These are phyloP conservation scores for Aristolochia contorta DNA, from an alignment of 164 flowering plant genomes.

Conservation along the genomic window DNA sequence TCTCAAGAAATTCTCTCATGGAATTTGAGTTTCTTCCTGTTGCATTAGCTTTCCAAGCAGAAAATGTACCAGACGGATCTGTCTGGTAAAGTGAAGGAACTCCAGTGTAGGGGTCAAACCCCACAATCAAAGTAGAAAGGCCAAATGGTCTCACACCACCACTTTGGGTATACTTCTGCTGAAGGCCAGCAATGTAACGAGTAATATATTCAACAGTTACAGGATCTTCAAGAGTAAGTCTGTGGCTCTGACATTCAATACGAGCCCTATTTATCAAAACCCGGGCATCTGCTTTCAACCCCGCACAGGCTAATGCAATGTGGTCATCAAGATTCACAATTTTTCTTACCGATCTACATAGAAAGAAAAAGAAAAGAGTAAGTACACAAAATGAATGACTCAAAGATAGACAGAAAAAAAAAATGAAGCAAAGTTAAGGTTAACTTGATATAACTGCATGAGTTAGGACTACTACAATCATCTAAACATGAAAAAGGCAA, in stretches of 20 bases:
- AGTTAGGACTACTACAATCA: too few species aligned
- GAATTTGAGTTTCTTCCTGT: constrained; percentile 97
- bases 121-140: constrained; percentile 86
- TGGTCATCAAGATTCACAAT: constrained; percentile 86
- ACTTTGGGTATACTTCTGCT: constrained; percentile 97
- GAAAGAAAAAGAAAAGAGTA: background rate
- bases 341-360: constrained; percentile 70
- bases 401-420: background rate
- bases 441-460: too few species aligned
- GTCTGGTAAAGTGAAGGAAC: constrained; percentile 92
- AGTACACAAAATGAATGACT: background rate
- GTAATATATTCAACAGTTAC: constrained; percentile 96
- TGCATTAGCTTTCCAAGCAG: constrained; percentile 98
- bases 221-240: constrained; percentile 94
- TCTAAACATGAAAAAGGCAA: too few species aligned
- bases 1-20: constrained; percentile 82
- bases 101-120: constrained; percentile 87
- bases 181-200: constrained; percentile 94
- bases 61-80: constrained; percentile 97
- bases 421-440: background rate
- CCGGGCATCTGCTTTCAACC: constrained; percentile 96
- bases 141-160: constrained; percentile 99
- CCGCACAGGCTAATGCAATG: constrained; percentile 96
- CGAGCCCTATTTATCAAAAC: constrained; percentile 86
- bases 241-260: constrained; percentile 93